These are phyloP conservation scores for Phialocephala sp. DNA, from an alignment of 2,329 filamentous ascomycete genomes.

Conservation along the genomic window DNA sequence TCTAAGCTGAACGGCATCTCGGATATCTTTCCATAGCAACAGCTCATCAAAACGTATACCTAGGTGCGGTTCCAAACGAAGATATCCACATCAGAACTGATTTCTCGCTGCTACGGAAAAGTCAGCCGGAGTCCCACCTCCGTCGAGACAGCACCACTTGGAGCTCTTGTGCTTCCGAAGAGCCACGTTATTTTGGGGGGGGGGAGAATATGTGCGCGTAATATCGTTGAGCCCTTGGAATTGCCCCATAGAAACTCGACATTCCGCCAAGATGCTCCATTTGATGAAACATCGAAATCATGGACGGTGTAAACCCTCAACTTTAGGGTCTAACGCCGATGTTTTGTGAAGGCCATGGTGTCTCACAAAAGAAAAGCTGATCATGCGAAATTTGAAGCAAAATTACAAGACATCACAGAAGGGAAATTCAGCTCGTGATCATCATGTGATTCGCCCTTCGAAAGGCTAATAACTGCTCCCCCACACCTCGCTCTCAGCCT, in stretches of 20 bases:
- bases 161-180: neutral
- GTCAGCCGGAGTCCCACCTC: neutral
- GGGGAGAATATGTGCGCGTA: neutral
- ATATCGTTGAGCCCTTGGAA: slow-evolving; percentile 1
- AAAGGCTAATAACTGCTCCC: neutral
- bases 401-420: neutral
- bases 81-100: neutral
- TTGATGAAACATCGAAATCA: neutral
- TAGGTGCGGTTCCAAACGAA: too few species aligned
- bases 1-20: too few species aligned
- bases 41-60: too few species aligned
- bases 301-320: neutral
- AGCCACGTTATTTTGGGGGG: neutral
- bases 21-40: too few species aligned
- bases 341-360: neutral
- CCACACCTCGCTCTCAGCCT: slow-evolving; percentile 3
- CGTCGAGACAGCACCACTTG: neutral
- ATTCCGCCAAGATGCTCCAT: neutral
- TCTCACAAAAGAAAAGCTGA: neutral
- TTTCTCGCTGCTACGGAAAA: neutral
- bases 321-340: neutral
- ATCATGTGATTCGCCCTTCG: neutral
- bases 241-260: neutral
- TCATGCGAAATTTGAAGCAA: neutral
- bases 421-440: neutral